These are phyloP conservation scores for Fusarium mundagurra DNA, from an alignment of 2,329 filamentous ascomycete species.

Conservation along the genomic window DNA sequence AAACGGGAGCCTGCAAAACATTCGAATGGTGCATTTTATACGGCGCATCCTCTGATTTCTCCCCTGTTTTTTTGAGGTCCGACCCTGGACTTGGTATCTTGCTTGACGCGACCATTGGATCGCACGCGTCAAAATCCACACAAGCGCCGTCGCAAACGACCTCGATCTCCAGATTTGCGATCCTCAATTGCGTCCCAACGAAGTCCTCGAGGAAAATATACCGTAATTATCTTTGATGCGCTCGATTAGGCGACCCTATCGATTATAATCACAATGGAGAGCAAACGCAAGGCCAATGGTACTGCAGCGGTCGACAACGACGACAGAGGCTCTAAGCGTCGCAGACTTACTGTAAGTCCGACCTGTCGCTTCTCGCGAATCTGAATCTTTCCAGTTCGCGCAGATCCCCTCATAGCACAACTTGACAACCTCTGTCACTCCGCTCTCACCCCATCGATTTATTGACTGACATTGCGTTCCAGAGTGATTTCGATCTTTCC, in stretches of 20 bases:
- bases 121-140: constrained; percentile 45
- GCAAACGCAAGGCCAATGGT: constrained; percentile 66
- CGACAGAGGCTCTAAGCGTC: constrained; percentile 66
- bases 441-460: not conserved
- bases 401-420: not conserved
- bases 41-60: not conserved
- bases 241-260: constrained; percentile 38
- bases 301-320: constrained; percentile 56
- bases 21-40: not conserved
- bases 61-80: constrained; percentile 6
- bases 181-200: constrained; percentile 43
- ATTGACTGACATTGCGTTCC: constrained; percentile 15
- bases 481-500: constrained; percentile 59
- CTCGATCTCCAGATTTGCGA: constrained; percentile 29
- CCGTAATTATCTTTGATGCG: constrained; percentile 41
- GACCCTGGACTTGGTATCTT: constrained; percentile 14
- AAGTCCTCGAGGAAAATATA: constrained; percentile 1
- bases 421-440: not conserved
- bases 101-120: constrained; percentile 43
- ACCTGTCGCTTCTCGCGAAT: constrained; percentile 17
- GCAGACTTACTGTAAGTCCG: constrained; percentile 62
- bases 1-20: not conserved
- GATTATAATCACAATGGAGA: constrained; percentile 57
- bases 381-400: not conserved
- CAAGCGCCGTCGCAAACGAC: constrained; percentile 33